Base-by-base conservation (phyloP, 2,329 filamentous ascomycete species). In the Acrocalymma vagum region DNA sequence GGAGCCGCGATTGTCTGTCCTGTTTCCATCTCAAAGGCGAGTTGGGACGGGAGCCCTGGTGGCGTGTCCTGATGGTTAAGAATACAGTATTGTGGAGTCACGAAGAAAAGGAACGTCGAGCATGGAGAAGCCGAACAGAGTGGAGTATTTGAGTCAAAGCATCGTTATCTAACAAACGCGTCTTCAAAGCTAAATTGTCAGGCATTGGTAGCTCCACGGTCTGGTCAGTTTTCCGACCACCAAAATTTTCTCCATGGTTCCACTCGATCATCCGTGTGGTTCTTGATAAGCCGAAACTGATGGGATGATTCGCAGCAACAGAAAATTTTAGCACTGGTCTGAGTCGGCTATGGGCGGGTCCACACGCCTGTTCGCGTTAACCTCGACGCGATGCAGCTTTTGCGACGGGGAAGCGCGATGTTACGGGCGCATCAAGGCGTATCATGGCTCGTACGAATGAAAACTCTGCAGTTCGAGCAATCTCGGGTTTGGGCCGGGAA, bases 201-300 rank as follows among this genome's bases (percentile, higher is more conserved):
- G 39, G 53, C 53, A 51, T 55, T 53, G 59, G 53, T 43, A 42
- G 48, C 54, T 54, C 58, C 51, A 53, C 45, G 54, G 51, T 59
- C 55, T 55, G 45, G 58, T 53, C 37, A 51, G 45, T 44, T 32
- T 38, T 31, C 55, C 38, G 50, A 52, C 47, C 49, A 53, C 43
- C 37, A 45, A 57, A 65, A 60, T 58, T 65, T 63, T 65, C 60
- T 58, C 58, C 38, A 34, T 53, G 54, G 62, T 48, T 59, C 64
- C 62, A 68, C 55, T 51, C 50, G 40, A 24, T 49, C 51, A 38
- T 48, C 48, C 53, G 49, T 55, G 45, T 51, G 26, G 22, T 11
- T 22, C 25, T 6, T 21, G 42, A 25, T 26, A 18, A 16, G 31
- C 39, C 38, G 38, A 22, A 21, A 21, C 23, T 26, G 30, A 38